Base-by-base conservation (phyloP, 2,329 filamentous ascomycete species). In the Venturia aucupariae region DNA sequence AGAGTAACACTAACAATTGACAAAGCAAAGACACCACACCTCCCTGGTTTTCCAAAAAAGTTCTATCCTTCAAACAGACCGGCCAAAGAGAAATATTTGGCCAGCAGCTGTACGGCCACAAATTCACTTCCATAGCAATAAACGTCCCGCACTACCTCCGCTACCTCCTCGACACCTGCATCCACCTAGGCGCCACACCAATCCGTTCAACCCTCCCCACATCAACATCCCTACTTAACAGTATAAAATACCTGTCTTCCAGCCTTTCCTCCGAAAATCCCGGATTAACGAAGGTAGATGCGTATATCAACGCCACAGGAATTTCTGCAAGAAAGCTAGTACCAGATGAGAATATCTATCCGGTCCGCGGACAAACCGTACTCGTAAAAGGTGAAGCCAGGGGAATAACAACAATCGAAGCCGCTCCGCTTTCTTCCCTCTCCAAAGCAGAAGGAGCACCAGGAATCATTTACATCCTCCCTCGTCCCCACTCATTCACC, bases 291-390 rank as follows among this genome's bases (percentile, higher is more conserved):
- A 32, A 13, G 7, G n/a, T 67, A 27, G 30, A 65, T 22, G 70
- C 72, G 0, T 74, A 78, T 54, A 68, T 81, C 39, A 81, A 81
- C 65, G 75, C 75, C 41, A 76, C 75, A 1, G 79, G 79, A 8
- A 69, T 81, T 3, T 72, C 71, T 4, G 78, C 79, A 1, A 65
- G 65, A 39, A 67, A 68, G 30, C 70, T 81, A 11, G 74, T 76
- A 13, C 68, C 68, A 0, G 74, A 77, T 65, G 64, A 68, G 0
- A 67, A 63, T 1, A 69, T 81, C 62, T 75, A 73, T 65, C 78
- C 79, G 0, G 74, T 80, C 48, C 70, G 76, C 15, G 79, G 79
- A 5, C 79, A 81, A 66, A 81, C 78, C 0, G 71, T 81, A 1
- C 69, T 80, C 1, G 78, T 80, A 1, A 74, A 73, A 61, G 77